Base-by-base conservation (phyloP, 306 rosid genomes). In the Glycine soja region DNA sequence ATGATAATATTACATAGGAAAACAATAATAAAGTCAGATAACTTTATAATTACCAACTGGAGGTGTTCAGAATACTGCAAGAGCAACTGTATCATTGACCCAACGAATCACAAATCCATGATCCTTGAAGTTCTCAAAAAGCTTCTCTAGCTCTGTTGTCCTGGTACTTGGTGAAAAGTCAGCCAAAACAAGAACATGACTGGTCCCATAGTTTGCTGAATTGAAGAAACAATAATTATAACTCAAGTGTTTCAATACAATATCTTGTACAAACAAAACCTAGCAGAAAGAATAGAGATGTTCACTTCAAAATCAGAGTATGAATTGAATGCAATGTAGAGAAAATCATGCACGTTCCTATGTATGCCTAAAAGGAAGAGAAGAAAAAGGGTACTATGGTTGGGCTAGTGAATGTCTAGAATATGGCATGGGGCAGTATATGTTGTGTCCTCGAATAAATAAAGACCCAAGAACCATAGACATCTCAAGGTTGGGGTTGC, bases 51-150 rank as follows among this genome's bases (percentile, higher is more conserved):
- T 91, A 95, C 99, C 99, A 56, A 81, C 74, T 18, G 97, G 63
- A 32, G 97, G 96, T 61, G 96, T 86, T 80, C 36, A 89, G 72
- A 95, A 95, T 46, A 95, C 96, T 58, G 96, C 99, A 75, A 95
- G 91, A 53, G 98, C 99, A 59, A 75, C 85, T 18, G 97, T 93
- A 81, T 95, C 99, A 81, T 93, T 91, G 80, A 93, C 92, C 99
- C 99, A 93, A 57, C 96, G 95, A 84, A 95, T 88, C 79, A 88
- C 91, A 83, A 90, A 85, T 52, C 90, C 95, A 76, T 46, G 75
- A 81, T 88, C 91, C 72, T 74, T 87, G 70, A 89, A 87, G 73
- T 87, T 85, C 69, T 85, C 87, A 72, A 90, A 90, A 84, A 90
- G 88, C 85, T 88, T 91, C 86, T 95, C 99, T 76, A 95, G 90